Evolutionary conservation across 2,329 filamentous ascomycete species (phyloP), one percentile per base, ranked within the genome.

Genomic region (Cladobotryum mycophilum): DNA sequence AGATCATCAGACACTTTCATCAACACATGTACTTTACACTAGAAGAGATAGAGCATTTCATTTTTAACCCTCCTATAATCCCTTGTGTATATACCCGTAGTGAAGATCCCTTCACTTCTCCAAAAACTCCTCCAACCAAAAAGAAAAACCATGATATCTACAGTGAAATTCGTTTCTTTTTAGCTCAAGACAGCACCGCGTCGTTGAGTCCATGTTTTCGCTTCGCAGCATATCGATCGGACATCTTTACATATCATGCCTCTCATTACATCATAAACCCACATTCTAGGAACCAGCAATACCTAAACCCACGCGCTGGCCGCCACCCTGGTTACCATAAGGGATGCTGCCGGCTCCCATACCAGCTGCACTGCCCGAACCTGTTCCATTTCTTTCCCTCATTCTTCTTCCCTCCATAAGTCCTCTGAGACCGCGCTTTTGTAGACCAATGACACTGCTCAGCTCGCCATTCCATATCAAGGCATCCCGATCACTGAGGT

Each of bases 371-470:
- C 52, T 58, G 56, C 15, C 61, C 58, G 20, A 61, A 60, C 48
- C 68, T 57, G 74, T 78, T 9, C 76, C 76, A 3, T 75, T 77
- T 56, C 89, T 76, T 67, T 95, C 89, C 41, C 91, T 76, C 74
- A 96, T 84, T 53, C 92, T 78, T 41, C 92, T 76, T 3, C 92
- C 92, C 68, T 97, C 93, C 93, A 99, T 97, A 58, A 99, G 68
- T 0, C 93, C 93, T 53, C 92, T 78, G 35, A 99, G 68, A 0
- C 93, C 93, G 48, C 93, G 79, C 74, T 99, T 99, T 74, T 99
- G 93, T 56, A 99, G 67, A 0, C 93, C 93, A 58, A 99, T 95
- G 3, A 97, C 92, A 45, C 89, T 89, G 71, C 88, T 91, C 34
- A 92, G 68, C 71, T 95, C 81, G 52, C 86, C 84, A 61, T 79